Evolutionary conservation across 805 yeast genomes (phyloP).

Genomic region (Pichia pseudocactophila): DNA sequence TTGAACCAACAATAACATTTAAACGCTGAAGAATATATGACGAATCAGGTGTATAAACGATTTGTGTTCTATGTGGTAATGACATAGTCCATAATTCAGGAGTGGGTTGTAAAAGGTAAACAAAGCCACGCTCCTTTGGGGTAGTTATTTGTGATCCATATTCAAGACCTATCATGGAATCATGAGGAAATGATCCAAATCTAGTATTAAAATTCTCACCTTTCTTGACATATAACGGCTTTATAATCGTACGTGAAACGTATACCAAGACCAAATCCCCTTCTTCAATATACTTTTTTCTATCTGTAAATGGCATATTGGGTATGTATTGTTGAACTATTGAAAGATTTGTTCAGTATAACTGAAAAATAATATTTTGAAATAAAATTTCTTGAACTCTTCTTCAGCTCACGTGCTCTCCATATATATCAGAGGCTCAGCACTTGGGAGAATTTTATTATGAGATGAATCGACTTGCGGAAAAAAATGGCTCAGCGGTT

Average conservation of each 20-base stretch:
- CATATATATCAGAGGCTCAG: too few species aligned
- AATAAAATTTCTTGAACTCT: too few species aligned
- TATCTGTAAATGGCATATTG: slow-evolving; percentile 31
- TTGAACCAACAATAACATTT: slow-evolving; percentile 60
- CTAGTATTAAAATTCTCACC: slow-evolving; percentile 71
- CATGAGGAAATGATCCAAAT: slow-evolving; percentile 85
- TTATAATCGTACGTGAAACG: slow-evolving; percentile 70
- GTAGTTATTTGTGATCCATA: slow-evolving; percentile 81
- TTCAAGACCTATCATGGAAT: slow-evolving; percentile 66
- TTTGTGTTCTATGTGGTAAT: slow-evolving; percentile 94
- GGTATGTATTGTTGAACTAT: too few species aligned
- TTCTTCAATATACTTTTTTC: slow-evolving; percentile 63
- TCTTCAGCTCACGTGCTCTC: too few species aligned
- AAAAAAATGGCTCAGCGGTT: background rate
- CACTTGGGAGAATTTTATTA: too few species aligned
- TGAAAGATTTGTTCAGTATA: too few species aligned
- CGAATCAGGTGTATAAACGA: slow-evolving; percentile 93
- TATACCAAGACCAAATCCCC: slow-evolving; percentile 85
- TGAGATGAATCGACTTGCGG: too few species aligned
- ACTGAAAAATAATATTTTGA: too few species aligned
- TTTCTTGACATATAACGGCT: slow-evolving; percentile 55
- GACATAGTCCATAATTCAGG: slow-evolving; percentile 97
- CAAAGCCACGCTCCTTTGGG: slow-evolving; percentile 68
- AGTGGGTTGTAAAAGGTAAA: slow-evolving; percentile 82
- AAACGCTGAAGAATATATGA: slow-evolving; percentile 82